These are phyloP conservation scores for Canavalia ensiformis DNA, from an alignment of 306 rosid genomes.

Conservation along the genomic window DNA sequence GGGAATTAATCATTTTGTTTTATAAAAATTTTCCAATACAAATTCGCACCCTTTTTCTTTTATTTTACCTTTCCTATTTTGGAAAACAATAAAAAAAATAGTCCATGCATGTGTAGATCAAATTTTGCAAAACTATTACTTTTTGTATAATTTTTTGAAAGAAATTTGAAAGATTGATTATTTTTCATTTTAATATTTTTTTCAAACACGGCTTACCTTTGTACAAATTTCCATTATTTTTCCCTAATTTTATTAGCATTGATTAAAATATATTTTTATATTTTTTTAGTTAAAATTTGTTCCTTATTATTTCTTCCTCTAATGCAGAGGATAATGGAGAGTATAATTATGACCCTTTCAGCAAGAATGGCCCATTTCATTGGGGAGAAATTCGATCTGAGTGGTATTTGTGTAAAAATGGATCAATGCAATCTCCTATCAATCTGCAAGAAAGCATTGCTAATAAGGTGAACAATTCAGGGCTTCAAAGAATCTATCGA, in stretches of 20 bases:
- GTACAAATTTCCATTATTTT: neutral
- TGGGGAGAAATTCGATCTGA: neutral
- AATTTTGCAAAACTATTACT: too few species aligned
- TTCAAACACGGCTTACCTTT: neutral
- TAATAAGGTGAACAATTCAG: neutral
- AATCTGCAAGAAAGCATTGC: neutral
- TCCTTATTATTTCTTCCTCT: too few species aligned
- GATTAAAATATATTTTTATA: neutral
- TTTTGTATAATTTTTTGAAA: neutral
- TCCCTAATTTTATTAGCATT: neutral
- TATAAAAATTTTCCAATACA: neutral
- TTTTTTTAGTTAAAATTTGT: neutral
- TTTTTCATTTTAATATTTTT: too few species aligned
- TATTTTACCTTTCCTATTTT: neutral
- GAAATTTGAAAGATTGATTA: too few species aligned
- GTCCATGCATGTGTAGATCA: too few species aligned
- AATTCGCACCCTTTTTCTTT: neutral
- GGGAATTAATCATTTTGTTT: too few species aligned
- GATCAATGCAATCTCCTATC: neutral
- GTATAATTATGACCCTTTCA: neutral
- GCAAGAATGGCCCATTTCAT: neutral
- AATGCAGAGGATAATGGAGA: neutral
- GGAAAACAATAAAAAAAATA: neutral
- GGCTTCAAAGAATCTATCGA: constrained; percentile 1
- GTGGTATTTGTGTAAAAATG: constrained; percentile 6